A percentile compares a stretch with the other conserved stretches of the same genome.
phyloP scores from a whole-genome alignment of 2,329 filamentous ascomycete species.

The Colletotrichum trifolii region DNA sequence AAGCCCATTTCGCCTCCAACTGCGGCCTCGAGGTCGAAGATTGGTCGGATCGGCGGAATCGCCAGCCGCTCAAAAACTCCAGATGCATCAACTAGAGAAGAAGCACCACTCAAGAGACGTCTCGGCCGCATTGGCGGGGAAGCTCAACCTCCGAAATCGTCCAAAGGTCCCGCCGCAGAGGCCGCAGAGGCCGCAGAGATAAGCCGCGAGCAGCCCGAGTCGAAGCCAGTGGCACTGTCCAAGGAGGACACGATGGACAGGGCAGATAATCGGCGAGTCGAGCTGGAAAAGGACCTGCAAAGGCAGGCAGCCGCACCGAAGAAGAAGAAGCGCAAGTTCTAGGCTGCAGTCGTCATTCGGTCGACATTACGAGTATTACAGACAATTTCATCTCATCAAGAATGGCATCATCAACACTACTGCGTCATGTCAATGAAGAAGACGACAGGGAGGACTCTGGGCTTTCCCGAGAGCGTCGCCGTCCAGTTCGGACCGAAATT shows the following conservation, averaged over 20 bases:
- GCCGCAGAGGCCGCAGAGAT: conserved; percentile 2
- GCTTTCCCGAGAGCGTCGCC: no score
- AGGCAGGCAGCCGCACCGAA: conserved; percentile 60
- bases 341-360: conserved; percentile 8
- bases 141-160: conserved; percentile 31
- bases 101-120: conserved; percentile 43
- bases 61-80: conserved; percentile 1
- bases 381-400: no score
- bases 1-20: not conserved
- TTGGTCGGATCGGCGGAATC: conserved; percentile 6
- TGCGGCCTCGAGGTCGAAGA: not conserved
- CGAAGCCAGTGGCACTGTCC: conserved; percentile 43
- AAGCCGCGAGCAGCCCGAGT: conserved; percentile 36
- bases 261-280: conserved; percentile 62
- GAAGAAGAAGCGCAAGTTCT: conserved; percentile 69
- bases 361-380: no score
- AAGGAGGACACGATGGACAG: conserved; percentile 58
- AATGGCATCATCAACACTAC: no score
- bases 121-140: conserved; percentile 56
- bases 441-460: no score
- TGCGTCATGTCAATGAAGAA: no score
- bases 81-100: conserved; percentile 40
- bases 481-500: no score
- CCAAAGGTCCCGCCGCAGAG: conserved; percentile 20
- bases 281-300: conserved; percentile 62